Conservation (phyloP, 306 rosid genomes). For the Cucumis hystrix region DNA sequence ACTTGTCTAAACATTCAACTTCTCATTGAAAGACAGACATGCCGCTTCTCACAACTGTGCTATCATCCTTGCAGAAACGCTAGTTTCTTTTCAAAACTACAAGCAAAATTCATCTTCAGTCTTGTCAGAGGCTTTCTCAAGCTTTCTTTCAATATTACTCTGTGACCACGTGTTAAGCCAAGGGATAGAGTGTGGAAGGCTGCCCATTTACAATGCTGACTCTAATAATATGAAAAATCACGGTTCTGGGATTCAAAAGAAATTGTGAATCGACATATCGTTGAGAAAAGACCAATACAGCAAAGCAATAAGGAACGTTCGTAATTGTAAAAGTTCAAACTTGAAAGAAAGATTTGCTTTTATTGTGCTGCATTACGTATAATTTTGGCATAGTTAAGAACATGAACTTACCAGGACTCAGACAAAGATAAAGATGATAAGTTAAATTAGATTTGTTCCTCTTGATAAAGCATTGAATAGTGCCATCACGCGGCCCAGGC, state of each 20-base stretch:
- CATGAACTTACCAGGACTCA: constrained; percentile 61
- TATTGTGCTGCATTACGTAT: not conserved
- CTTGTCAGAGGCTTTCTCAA: not conserved
- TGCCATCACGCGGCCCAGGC: constrained; percentile 81
- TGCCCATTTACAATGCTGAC: not conserved
- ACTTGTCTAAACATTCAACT: not conserved
- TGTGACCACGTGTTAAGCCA: not conserved
- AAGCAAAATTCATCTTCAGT: not conserved
- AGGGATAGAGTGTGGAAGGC: not conserved
- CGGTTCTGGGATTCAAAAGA: not conserved
- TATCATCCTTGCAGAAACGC: not conserved
- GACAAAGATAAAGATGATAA: constrained; percentile 80
- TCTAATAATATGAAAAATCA: not conserved
- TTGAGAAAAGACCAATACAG: not conserved
- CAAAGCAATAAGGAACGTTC: not conserved
- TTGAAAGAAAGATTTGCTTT: not conserved
- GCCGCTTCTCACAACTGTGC: not conserved
- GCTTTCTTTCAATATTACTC: not conserved
- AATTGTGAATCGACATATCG: not conserved
- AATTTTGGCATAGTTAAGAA: not conserved
- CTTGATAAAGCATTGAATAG: constrained; percentile 83
- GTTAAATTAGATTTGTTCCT: constrained; percentile 84
- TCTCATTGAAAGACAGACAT: not conserved
- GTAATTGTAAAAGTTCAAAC: not conserved
- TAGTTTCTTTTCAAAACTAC: not conserved